Conservation (phyloP, 257 asterid genomes). For the Apocynum venetum region DNA sequence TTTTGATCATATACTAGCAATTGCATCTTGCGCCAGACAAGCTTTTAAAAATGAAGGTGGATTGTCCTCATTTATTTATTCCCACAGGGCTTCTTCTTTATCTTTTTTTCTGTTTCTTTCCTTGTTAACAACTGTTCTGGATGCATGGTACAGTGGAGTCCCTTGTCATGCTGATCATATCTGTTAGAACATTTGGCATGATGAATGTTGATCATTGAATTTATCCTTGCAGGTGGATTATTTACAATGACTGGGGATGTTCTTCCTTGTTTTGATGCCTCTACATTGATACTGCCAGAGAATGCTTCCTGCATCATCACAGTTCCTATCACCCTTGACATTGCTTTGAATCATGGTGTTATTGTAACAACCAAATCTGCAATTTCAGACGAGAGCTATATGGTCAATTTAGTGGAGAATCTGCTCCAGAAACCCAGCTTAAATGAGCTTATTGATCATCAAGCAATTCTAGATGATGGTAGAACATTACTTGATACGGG, state of each 20-base stretch:
- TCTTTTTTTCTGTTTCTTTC: conserved; percentile 6
- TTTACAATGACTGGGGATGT: conserved; percentile 98
- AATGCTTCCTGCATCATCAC: conserved; percentile 80
- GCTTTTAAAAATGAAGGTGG: conserved; percentile 79
- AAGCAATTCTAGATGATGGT: conserved; percentile 84
- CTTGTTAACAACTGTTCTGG: conserved; percentile 13
- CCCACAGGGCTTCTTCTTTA: conserved; percentile 24
- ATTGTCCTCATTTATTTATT: conserved; percentile 30
- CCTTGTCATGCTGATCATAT: conserved; percentile 14
- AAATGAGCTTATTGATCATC: conserved; percentile 61
- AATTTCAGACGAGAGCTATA: conserved; percentile 28
- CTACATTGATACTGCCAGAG: conserved; percentile 78
- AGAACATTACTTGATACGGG: conserved; percentile 95
- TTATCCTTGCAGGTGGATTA: conserved; percentile 68
- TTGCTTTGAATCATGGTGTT: conserved; percentile 96
- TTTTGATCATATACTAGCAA: conserved; percentile 93
- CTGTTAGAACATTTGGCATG: not conserved
- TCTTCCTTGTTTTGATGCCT: conserved; percentile 98
- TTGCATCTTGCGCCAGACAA: conserved; percentile 89
- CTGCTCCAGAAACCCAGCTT: conserved; percentile 89
- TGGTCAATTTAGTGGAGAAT: conserved; percentile 62
- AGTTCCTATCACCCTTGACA: conserved; percentile 87
- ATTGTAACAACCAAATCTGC: conserved; percentile 72
- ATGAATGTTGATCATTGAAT: not conserved
- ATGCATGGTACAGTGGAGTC: conserved; percentile 15